Evolutionary conservation across 164 flowering plant species (phyloP), one percentile per base, ranked within the genome.

Genomic region (Tetracentron sinense): DNA sequence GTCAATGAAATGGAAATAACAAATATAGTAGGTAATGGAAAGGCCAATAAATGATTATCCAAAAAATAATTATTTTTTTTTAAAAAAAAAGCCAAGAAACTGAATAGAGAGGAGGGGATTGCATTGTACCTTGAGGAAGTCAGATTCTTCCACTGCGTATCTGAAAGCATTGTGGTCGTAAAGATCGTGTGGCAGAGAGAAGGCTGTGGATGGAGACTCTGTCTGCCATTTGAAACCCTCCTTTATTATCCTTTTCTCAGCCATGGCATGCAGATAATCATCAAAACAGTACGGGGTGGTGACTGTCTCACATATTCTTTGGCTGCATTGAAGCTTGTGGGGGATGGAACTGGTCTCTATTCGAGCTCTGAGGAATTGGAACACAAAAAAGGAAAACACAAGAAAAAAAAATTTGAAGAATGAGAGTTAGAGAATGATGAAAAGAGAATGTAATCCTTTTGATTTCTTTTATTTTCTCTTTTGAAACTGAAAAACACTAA

Each of bases 251-350:
- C 52, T 61, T 50, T 64, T 61, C 64, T 59, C 75, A 65, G 29
- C 59, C 55, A 29, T 23, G 17, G 47, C 67, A 23, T 61, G 63
- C 69, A 71, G 54, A 75, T 75, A 68, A 81, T 76, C 79, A 75
- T 79, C 73, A 73, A 70, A 70, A 64, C 49, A 50, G 83, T 78
- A 81, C 78, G 82, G 74, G 54, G 47, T 65, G 54, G 78, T 11
- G 62, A 55, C 85, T 62, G 78, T 61, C 56, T 68, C 82, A 68
- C 57, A 69, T 69, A 69, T 75, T 78, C 82, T 72, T 74, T 78
- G 72, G 69, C 73, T 63, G 77, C 75, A 61, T 63, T 77, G 77
- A 77, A 80, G 70, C 27, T 49, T 69, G 60, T 66, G 68, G 42
- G 73, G 67, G 67, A 67, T 69, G 52, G 79, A 66, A 73, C 74